A percentile compares a stretch with the other conserved stretches of the same genome.
Evolutionary conservation across 1,284 basidiomycete species (phyloP).

Genomic region (Apiotrichum laibachii): DNA sequence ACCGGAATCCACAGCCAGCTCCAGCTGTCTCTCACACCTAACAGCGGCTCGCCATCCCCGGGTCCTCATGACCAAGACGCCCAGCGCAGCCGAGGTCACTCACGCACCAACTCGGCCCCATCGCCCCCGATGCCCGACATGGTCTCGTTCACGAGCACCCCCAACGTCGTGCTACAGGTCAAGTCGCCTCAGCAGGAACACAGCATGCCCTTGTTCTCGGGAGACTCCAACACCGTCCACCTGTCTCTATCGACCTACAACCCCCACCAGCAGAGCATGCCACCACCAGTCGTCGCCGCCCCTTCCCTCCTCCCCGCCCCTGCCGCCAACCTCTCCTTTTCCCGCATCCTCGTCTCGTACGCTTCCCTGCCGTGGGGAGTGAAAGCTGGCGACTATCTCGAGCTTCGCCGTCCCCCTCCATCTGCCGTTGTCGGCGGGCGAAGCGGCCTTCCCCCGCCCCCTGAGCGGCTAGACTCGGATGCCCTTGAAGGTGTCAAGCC

Average conservation of each 20-base stretch:
- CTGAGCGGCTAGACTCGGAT: slow-evolving; percentile 23
- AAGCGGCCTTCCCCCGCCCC: not conserved
- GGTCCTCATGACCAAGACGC: not conserved
- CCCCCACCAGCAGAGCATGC: slow-evolving; percentile 12
- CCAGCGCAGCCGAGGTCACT: slow-evolving; percentile 17
- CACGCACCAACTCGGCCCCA: slow-evolving; percentile 28
- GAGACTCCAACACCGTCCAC: slow-evolving; percentile 19
- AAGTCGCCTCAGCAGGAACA: slow-evolving; percentile 2
- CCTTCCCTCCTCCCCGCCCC: slow-evolving; percentile 6
- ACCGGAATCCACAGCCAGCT: slow-evolving; percentile 2
- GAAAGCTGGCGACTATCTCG: slow-evolving; percentile 41
- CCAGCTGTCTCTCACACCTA: not conserved
- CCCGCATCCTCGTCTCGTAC: slow-evolving; percentile 34
- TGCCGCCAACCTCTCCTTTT: slow-evolving; percentile 21
- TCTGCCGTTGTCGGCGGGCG: not conserved
- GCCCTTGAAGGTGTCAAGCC: slow-evolving; percentile 37
- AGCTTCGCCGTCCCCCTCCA: slow-evolving; percentile 30
- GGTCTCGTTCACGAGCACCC: slow-evolving; percentile 23
- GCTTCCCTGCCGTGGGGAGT: slow-evolving; percentile 39
- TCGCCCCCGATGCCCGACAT: slow-evolving; percentile 27
- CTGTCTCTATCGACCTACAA: slow-evolving; percentile 41
- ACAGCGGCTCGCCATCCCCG: not conserved
- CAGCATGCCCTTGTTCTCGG: not conserved
- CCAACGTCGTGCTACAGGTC: slow-evolving; percentile 2
- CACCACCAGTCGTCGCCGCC: not conserved